Base-by-base conservation (phyloP, 78 protist species). In the Mantamonas sphyraenae region DNA sequence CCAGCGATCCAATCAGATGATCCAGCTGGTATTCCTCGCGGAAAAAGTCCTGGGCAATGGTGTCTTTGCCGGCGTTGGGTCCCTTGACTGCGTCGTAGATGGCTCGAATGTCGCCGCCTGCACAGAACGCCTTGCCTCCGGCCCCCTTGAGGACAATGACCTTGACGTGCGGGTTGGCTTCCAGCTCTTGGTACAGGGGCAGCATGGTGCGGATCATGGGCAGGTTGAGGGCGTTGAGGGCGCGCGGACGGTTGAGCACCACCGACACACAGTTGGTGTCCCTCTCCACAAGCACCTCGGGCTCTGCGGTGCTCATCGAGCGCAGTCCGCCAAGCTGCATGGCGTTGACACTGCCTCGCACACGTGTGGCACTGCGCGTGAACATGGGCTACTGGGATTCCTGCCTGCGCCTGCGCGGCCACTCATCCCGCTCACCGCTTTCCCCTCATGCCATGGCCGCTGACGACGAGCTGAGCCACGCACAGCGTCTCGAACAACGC, bases 51-150 rank as follows among this genome's bases (percentile, higher is more conserved):
- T 60, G 69, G 45, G 73, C 75, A n/a, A 65, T 38, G 1, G 14
- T 31, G 63, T 10, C 31, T 5, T n/a, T 40, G 34, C 38, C 64
- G 47, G 33, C 34, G 45, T 30, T 71, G 55, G 22, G 71, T 56
- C 68, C 80, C 40, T 74, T 35, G 28, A 37, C 34, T 34, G 37
- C 30, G 28, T 67, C 86, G n/a, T 75, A 73, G 62, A 88, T 51
- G 33, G 74, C 78, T 30, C 71, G 53, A 38, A 90, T 69, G 79
- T 90, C 95, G 73, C 95, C 95, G 42, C 95, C 95, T 0, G 95
- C 92, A 38, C 94, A 89, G 68, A 89, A 85, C 5, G 94, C 89
- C 68, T 86, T 89, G 7, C 58, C 91, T 20, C 94, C 94, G 14
- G 81, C 83, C 26, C 91, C 94, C 56, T 78, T 83, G 76, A 87